phyloP scores from a whole-genome alignment of 1,284 basidiomycete species.

The Leccinum pallidistipes region DNA sequence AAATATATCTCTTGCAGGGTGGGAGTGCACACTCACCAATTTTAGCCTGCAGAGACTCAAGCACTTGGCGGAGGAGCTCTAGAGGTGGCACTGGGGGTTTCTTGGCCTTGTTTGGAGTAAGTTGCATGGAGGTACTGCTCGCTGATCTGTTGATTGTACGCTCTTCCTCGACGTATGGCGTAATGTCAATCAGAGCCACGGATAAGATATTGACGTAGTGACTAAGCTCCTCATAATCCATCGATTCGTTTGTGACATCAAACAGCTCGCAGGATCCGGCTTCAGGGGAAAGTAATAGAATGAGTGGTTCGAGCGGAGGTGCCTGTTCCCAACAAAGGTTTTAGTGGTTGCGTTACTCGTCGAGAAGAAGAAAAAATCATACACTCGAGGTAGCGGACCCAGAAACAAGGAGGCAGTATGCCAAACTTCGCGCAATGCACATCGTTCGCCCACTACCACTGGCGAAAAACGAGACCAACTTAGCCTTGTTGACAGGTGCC shows the following conservation, averaged over 20 bases:
- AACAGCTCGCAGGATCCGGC: slow-evolving; percentile 39
- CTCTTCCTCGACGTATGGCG: slow-evolving; percentile 55
- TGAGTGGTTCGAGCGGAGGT: slow-evolving; percentile 46
- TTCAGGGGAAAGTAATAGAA: slow-evolving; percentile 41
- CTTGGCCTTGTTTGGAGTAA: slow-evolving; percentile 38
- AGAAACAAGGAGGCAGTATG: slow-evolving; percentile 45
- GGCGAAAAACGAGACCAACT: slow-evolving; percentile 52
- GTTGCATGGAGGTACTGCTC: slow-evolving; percentile 9
- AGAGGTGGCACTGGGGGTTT: slow-evolving; percentile 41
- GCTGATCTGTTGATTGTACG: slow-evolving; percentile 21
- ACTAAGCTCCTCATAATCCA: slow-evolving; percentile 59
- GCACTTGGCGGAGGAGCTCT: slow-evolving; percentile 44
- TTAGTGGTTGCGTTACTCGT: neutral
- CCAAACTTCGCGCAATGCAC: slow-evolving; percentile 57
- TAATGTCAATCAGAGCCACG: slow-evolving; percentile 55
- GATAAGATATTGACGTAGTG: slow-evolving; percentile 55
- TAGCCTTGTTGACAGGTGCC: slow-evolving; percentile 44
- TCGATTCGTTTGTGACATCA: slow-evolving; percentile 44
- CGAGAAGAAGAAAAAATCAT: slow-evolving; percentile 4
- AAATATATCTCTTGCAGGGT: neutral
- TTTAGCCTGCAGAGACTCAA: slow-evolving; percentile 56
- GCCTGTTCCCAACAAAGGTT: slow-evolving; percentile 34
- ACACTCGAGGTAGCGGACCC: slow-evolving; percentile 33
- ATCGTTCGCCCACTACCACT: slow-evolving; percentile 49
- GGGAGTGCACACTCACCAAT: slow-evolving; percentile 51